Evolutionary conservation across 495 filamentous ascomycete species (phyloP).

Genomic region (Aspergillus egyptiacus): DNA sequence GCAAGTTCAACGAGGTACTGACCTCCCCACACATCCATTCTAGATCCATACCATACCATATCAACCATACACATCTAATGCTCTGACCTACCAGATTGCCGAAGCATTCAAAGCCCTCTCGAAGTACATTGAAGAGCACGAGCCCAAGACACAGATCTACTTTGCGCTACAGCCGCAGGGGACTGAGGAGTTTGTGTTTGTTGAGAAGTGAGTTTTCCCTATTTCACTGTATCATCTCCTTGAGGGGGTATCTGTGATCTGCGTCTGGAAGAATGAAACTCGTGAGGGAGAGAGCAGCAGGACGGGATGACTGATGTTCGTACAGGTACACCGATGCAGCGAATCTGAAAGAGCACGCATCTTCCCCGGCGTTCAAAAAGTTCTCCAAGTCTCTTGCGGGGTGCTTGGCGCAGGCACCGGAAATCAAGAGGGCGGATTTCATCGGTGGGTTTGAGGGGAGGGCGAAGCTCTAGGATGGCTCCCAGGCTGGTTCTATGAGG

Average conservation of each 20-base stretch:
- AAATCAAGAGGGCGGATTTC: slow-evolving; percentile 13
- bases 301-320: no score
- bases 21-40: no score
- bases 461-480: slow-evolving; percentile 18
- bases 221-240: background rate
- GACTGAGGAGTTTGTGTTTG: slow-evolving; percentile 13
- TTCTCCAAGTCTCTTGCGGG: slow-evolving; percentile 14
- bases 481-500: no score
- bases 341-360: slow-evolving; percentile 15
- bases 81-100: background rate
- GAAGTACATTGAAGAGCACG: slow-evolving; percentile 12
- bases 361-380: slow-evolving; percentile 14
- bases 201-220: slow-evolving; percentile 13
- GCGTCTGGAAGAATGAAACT: background rate
- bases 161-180: slow-evolving; percentile 12
- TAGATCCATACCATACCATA: no score
- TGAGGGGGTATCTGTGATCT: background rate
- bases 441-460: slow-evolving; percentile 17
- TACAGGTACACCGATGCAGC: slow-evolving; percentile 16
- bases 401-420: slow-evolving; percentile 10
- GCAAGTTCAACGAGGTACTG: slow-evolving; percentile 15
- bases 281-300: no score
- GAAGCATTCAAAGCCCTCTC: slow-evolving; percentile 14
- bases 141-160: slow-evolving; percentile 15
- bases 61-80: no score